A percentile compares a stretch with the other conserved stretches of the same genome.
Evolutionary conservation across 441 rosid genomes (phyloP).

Genomic region (Adansonia madagascariensis): DNA sequence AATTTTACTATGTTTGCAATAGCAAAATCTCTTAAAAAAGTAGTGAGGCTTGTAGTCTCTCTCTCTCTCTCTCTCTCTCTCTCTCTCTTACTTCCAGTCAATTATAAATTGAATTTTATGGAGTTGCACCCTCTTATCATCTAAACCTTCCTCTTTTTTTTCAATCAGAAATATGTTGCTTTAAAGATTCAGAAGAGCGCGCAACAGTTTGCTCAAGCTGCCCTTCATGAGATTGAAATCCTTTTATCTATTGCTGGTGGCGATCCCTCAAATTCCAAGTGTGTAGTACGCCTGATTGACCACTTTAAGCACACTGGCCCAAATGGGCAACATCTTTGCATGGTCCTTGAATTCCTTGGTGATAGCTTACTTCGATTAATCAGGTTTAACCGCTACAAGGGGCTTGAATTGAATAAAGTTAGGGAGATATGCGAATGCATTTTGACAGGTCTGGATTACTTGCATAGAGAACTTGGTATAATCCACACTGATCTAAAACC

Average conservation of each 20-base stretch:
- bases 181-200: slow-evolving; percentile 98
- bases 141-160: neutral
- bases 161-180: slow-evolving; percentile 75
- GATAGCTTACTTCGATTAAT: slow-evolving; percentile 87
- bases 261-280: slow-evolving; percentile 66
- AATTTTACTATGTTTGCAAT: neutral
- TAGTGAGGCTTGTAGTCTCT: neutral
- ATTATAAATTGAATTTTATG: neutral
- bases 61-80: neutral
- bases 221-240: slow-evolving; percentile 88
- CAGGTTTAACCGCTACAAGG: slow-evolving; percentile 74
- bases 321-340: slow-evolving; percentile 87
- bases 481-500: slow-evolving; percentile 87
- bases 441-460: slow-evolving; percentile 77
- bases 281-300: slow-evolving; percentile 75
- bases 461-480: slow-evolving; percentile 86
- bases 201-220: slow-evolving; percentile 92
- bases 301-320: slow-evolving; percentile 92
- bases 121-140: neutral
- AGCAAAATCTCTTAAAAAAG: neutral
- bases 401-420: slow-evolving; percentile 68
- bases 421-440: slow-evolving; percentile 88
- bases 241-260: slow-evolving; percentile 72
- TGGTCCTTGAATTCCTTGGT: slow-evolving; percentile 97
- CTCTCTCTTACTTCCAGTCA: neutral